Conservation (phyloP, 2,329 filamentous ascomycete species). For the Hypoxylon sp. region DNA sequence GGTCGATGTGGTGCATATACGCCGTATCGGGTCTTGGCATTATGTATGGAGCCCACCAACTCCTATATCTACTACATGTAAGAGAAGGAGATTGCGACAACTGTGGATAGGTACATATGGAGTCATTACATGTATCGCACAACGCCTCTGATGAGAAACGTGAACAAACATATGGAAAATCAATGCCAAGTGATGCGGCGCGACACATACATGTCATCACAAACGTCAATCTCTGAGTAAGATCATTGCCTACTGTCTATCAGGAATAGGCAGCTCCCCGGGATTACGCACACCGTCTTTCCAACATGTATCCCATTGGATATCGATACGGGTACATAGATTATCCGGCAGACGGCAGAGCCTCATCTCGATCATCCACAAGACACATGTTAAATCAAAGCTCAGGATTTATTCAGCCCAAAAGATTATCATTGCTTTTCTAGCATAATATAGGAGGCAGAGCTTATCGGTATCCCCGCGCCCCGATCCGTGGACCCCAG, state of each 20-base stretch:
- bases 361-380: constrained; percentile 7
- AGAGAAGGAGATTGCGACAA: neutral
- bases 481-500: constrained; percentile 27
- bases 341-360: constrained; percentile 7
- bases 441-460: constrained; percentile 31
- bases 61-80: neutral
- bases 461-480: constrained; percentile 24
- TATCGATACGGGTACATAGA: neutral
- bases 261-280: neutral
- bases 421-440: constrained; percentile 39
- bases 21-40: constrained; percentile 22
- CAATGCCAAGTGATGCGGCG: neutral
- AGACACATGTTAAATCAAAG: constrained; percentile 3
- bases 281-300: neutral
- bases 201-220: neutral
- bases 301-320: neutral
- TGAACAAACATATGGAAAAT: neutral
- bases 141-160: neutral
- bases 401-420: constrained; percentile 6
- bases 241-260: neutral
- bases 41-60: neutral
- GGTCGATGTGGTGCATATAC: constrained; percentile 15
- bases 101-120: neutral
- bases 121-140: neutral
- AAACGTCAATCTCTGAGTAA: neutral